Base-by-base conservation (phyloP, 75 land plant species). In the Pseudotsuga menziesii region DNA sequence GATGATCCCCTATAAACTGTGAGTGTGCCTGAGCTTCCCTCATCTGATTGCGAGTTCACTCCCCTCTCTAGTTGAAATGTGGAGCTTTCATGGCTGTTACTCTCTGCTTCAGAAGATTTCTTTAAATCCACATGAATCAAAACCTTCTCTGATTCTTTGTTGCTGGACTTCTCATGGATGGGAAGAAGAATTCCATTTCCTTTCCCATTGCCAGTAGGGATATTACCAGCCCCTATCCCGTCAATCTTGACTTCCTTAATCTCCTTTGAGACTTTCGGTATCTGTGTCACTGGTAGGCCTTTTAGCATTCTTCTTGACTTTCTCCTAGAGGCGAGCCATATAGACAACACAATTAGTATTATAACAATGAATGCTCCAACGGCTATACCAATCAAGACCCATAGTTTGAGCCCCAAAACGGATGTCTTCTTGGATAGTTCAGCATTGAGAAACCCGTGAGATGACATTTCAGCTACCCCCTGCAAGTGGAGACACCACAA, bases 341-440 rank as follows among this genome's bases (percentile, higher is more conserved):
- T 48, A 66, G 89, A 87, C 56, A 93, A 70, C 63, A 85, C 29
- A 81, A 86, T 61, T 12, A 93, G 89, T 52, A 88, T 86, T 69
- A 90, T 78, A 20, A 86, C 88, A 12, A 93, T 91, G 75, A 86
- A 88, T 22, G 83, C 81, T 4, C 90, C 96, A 72, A 93, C 96
- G 39, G 77, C 78, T 60, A 91, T 60, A 48, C 94, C 83, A 29
- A 93, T 86, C 75, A 93, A 76, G 22, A 92, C 90, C 96, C 96
- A 93, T 61, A 93, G 79, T 78, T 91, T 91, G 36, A 91, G 72
- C 27, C 92, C 94, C 57, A 89, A 78, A 56, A 88, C n/a, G 39
- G 77, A 32, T 26, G 92, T 87, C 75, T 79, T 81, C 84, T 81
- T 88, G 25, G 92, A 88, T 4, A 93, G 84, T 76, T 82, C 76